Evolutionary conservation across 345 rosid genomes (phyloP).

Genomic region (Eutrema japonicum): DNA sequence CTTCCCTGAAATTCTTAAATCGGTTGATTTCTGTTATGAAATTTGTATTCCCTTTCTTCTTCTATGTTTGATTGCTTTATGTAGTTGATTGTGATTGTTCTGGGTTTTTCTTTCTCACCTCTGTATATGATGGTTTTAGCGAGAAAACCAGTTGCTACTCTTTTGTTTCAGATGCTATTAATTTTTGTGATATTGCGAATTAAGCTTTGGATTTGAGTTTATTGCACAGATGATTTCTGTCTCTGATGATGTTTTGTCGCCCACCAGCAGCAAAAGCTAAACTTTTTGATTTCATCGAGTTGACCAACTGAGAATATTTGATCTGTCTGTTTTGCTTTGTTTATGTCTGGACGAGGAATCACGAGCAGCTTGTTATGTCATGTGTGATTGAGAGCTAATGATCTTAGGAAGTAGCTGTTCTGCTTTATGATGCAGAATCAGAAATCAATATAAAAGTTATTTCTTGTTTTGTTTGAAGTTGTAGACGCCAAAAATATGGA

Average conservation of each 20-base stretch:
- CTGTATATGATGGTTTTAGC: background rate
- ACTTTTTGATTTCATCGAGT: conserved; percentile 20
- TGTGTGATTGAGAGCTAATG: conserved; percentile 19
- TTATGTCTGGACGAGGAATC: conserved; percentile 17
- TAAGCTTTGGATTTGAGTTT: conserved; percentile 30
- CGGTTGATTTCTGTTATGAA: conserved; percentile 15
- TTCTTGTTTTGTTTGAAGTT: conserved; percentile 28
- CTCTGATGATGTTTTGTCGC: conserved; percentile 29
- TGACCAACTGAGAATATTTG: conserved; percentile 30
- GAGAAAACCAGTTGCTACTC: background rate
- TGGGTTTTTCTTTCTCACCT: background rate
- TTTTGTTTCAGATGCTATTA: background rate
- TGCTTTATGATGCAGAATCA: conserved; percentile 19
- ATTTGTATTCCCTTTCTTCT: background rate
- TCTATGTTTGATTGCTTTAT: background rate
- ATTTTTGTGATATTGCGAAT: background rate
- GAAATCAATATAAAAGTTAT: background rate
- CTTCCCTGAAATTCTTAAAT: background rate
- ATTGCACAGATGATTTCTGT: conserved; percentile 17
- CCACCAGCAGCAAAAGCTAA: background rate
- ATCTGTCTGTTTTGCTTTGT: conserved; percentile 13
- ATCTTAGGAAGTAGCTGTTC: background rate
- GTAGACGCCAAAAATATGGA: conserved; percentile 57
- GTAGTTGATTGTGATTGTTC: conserved; percentile 38
- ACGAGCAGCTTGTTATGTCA: background rate